Conservation (phyloP, 2,329 filamentous ascomycete genomes). For the Diaporthe australafricana region DNA sequence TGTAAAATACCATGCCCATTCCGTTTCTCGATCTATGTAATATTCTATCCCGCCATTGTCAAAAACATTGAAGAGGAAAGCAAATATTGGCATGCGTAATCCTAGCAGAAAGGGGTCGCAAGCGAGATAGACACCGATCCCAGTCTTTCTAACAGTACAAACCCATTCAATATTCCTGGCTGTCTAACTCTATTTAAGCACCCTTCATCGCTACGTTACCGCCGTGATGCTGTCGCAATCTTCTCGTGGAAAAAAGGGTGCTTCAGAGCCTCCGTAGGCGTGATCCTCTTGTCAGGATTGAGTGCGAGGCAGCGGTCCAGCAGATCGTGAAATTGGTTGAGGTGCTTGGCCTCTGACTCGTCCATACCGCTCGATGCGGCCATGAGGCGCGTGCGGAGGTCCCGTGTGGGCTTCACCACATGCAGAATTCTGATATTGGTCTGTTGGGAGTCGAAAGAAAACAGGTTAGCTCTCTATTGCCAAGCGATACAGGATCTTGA, state of each 20-base stretch:
- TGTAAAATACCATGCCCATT: neutral
- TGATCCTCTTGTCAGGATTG: slow-evolving; percentile 93
- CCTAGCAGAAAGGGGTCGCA: neutral
- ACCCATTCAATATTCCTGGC: neutral
- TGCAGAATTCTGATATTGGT: slow-evolving; percentile 75
- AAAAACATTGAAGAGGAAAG: neutral
- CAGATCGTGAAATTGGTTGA: slow-evolving; percentile 87
- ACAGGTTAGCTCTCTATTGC: slow-evolving; percentile 37
- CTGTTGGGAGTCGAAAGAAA: slow-evolving; percentile 52
- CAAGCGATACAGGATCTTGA: slow-evolving; percentile 20
- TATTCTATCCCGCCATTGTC: neutral
- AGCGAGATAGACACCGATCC: neutral
- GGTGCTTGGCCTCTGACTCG: slow-evolving; percentile 79
- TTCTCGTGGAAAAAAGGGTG: slow-evolving; percentile 83
- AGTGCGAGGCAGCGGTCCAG: slow-evolving; percentile 88
- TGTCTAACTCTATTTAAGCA: slow-evolving; percentile 10
- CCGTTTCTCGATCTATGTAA: slow-evolving; percentile 9
- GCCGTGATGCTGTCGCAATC: slow-evolving; percentile 39
- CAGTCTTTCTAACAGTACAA: neutral
- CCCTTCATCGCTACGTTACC: neutral
- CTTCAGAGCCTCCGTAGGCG: slow-evolving; percentile 84
- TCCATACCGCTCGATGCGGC: slow-evolving; percentile 79
- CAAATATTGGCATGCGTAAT: neutral
- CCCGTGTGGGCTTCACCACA: slow-evolving; percentile 80
- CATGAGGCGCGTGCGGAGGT: slow-evolving; percentile 83